These are phyloP conservation scores for Glycine tomentella DNA, from an alignment of 306 rosid species.

Conservation along the genomic window DNA sequence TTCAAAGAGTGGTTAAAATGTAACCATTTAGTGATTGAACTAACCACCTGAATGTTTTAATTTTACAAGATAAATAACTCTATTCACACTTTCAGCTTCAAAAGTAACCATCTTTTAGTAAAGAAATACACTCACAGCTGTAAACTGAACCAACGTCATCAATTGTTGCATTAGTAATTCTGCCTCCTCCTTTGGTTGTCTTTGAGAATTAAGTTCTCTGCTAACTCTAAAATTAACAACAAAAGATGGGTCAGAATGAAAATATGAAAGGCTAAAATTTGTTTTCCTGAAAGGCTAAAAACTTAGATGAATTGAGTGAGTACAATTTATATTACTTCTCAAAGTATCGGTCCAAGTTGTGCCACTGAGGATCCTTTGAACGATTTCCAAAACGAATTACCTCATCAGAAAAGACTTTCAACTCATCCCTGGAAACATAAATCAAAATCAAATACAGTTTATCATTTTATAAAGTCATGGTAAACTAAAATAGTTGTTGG, in stretches of 20 bases:
- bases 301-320: constrained; percentile 40
- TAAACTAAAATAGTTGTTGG: constrained; percentile 26
- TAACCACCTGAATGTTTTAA: constrained; percentile 25
- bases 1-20: not conserved
- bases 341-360: constrained; percentile 86
- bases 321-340: constrained; percentile 71
- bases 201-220: constrained; percentile 66
- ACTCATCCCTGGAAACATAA: constrained; percentile 69
- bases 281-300: constrained; percentile 28
- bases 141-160: constrained; percentile 70
- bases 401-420: constrained; percentile 79
- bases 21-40: not conserved
- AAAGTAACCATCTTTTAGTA: constrained; percentile 35
- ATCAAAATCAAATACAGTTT: constrained; percentile 37
- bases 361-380: constrained; percentile 94
- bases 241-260: constrained; percentile 38
- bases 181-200: constrained; percentile 67
- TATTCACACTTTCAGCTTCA: constrained; percentile 10
- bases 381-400: constrained; percentile 91
- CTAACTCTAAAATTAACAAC: constrained; percentile 59
- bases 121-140: constrained; percentile 75
- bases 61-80: not conserved
- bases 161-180: constrained; percentile 69
- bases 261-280: constrained; percentile 8
- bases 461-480: constrained; percentile 5